Evolutionary conservation across 2,329 filamentous ascomycete species (phyloP).

Genomic region (Epicoccum sorghinum): DNA sequence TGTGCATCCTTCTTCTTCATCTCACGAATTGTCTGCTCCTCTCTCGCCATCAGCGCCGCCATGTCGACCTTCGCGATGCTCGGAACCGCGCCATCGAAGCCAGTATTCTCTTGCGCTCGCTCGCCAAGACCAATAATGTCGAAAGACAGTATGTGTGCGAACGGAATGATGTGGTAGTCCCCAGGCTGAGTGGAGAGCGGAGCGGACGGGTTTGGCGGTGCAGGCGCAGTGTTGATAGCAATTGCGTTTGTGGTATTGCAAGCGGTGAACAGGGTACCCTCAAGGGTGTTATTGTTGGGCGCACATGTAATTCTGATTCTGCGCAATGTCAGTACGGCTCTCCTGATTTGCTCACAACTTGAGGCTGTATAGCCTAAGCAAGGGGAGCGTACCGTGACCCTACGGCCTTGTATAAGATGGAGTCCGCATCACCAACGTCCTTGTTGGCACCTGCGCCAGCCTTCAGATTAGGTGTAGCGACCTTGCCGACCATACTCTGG

Average conservation of each 20-base stretch:
- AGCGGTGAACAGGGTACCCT: slow-evolving; percentile 68
- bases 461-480: slow-evolving; percentile 56
- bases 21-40: slow-evolving; percentile 61
- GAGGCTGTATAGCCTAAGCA: slow-evolving; percentile 6
- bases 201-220: slow-evolving; percentile 52
- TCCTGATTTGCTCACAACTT: neutral
- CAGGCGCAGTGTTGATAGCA: slow-evolving; percentile 62
- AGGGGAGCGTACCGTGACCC: slow-evolving; percentile 62
- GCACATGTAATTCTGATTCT: slow-evolving; percentile 66
- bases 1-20: slow-evolving; percentile 64
- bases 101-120: slow-evolving; percentile 44
- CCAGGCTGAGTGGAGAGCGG: slow-evolving; percentile 51
- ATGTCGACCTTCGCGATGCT: slow-evolving; percentile 60
- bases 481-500: slow-evolving; percentile 60
- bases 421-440: slow-evolving; percentile 58
- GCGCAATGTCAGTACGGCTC: slow-evolving; percentile 23
- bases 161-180: slow-evolving; percentile 66
- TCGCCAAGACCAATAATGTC: slow-evolving; percentile 55
- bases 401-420: slow-evolving; percentile 64
- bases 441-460: slow-evolving; percentile 48
- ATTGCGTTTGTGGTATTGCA: slow-evolving; percentile 66
- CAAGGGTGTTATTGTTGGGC: slow-evolving; percentile 58
- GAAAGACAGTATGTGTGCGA: slow-evolving; percentile 64
- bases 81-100: slow-evolving; percentile 54
- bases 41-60: slow-evolving; percentile 60